Conservation (phyloP, 768 basidiomycete genomes). For the Suillus tomentosus region DNA sequence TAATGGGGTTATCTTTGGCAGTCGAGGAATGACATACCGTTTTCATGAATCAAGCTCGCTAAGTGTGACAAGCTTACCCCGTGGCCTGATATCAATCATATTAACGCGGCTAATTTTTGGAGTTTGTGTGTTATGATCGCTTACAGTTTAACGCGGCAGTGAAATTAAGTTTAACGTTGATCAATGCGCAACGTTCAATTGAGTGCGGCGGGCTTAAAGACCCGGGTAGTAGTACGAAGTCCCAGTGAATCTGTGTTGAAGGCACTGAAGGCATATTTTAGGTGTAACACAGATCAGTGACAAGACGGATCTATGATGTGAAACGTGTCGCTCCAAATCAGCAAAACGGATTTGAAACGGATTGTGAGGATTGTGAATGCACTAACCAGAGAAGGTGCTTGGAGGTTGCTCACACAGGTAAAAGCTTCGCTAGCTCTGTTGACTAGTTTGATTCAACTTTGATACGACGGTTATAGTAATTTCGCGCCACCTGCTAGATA, state of each 20-base stretch:
- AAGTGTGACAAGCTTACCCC: not conserved
- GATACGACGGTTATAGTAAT: slow-evolving; percentile 2
- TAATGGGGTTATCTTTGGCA: not conserved
- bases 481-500: slow-evolving; percentile 3
- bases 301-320: slow-evolving; percentile 1
- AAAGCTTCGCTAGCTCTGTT: not conserved
- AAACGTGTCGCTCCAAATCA: slow-evolving; percentile 7
- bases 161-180: not conserved
- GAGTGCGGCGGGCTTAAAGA: not conserved
- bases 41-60: slow-evolving; percentile 1
- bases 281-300: not conserved
- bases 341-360: not conserved
- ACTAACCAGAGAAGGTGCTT: not conserved
- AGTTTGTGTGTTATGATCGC: not conserved
- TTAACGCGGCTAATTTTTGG: not conserved
- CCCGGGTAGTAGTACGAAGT: not conserved
- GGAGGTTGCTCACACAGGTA: not conserved
- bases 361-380: not conserved
- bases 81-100: not conserved
- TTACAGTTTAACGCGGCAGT: not conserved
- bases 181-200: not conserved
- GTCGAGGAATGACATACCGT: not conserved
- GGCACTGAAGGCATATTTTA: slow-evolving; percentile 1
- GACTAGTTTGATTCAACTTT: not conserved
- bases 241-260: not conserved